Evolutionary conservation across 371 early-diverging fungal genomes (phyloP).

Genomic region (Batkoa obscura): DNA sequence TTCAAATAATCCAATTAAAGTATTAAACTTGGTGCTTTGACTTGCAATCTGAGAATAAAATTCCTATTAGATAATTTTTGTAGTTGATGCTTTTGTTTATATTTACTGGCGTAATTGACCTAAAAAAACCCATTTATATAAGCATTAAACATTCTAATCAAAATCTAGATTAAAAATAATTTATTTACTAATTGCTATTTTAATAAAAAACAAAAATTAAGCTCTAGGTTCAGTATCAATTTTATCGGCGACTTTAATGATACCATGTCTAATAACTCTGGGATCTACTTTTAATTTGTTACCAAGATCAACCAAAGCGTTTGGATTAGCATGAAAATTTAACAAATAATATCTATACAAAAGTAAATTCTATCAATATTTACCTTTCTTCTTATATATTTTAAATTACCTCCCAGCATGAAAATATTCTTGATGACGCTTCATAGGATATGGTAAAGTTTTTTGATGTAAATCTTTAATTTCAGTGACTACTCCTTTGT

Average conservation of each 20-base stretch:
- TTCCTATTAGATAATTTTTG: too few species aligned
- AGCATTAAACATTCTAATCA: too few species aligned
- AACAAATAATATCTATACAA: constrained; percentile 40
- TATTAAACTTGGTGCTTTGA: too few species aligned
- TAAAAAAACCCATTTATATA: too few species aligned
- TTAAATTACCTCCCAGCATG: background rate
- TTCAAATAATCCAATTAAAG: too few species aligned
- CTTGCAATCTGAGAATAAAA: too few species aligned
- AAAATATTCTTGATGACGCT: constrained; percentile 1
- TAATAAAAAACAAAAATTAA: too few species aligned
- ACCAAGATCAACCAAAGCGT: constrained; percentile 30
- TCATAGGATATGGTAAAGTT: constrained; percentile 3
- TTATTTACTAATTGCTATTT: too few species aligned
- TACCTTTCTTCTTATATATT: background rate
- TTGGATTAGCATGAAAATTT: constrained; percentile 58
- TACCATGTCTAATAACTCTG: constrained; percentile 52
- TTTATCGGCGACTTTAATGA: constrained; percentile 51
- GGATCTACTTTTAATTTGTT: constrained; percentile 46
- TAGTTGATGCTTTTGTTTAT: too few species aligned
- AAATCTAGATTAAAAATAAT: too few species aligned
- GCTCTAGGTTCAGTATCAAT: constrained; percentile 13
- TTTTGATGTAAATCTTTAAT: background rate
- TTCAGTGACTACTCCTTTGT: background rate
- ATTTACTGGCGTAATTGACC: too few species aligned
- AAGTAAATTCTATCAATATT: background rate